These are phyloP conservation scores for Blastocystis sp. DNA, from an alignment of 352 stramenopile genomes.

Conservation along the genomic window DNA sequence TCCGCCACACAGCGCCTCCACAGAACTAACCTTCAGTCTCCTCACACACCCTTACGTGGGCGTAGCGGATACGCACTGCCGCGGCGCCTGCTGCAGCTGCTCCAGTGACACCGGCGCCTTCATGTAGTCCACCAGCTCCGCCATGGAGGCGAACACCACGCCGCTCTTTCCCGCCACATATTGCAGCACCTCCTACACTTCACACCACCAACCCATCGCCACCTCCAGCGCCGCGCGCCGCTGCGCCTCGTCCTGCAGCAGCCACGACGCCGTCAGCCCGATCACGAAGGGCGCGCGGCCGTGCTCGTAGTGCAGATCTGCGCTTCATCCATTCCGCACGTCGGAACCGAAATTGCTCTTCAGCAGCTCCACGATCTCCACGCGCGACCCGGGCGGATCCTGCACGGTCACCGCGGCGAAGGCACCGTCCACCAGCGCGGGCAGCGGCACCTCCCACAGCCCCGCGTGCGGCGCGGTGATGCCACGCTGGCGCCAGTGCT, in stretches of 20 bases:
- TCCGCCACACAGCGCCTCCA: background rate
- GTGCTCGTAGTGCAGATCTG: slow-evolving; percentile 60
- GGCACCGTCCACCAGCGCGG: slow-evolving; percentile 2
- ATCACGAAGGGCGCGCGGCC: slow-evolving; percentile 46
- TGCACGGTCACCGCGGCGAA: slow-evolving; percentile 21
- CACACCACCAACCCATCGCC: background rate
- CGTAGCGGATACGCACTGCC: background rate
- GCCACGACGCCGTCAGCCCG: slow-evolving; percentile 30
- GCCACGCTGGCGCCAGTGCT: background rate
- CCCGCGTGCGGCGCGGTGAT: slow-evolving; percentile 8
- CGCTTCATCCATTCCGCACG: background rate
- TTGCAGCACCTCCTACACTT: slow-evolving; percentile 4
- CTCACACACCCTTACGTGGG: background rate
- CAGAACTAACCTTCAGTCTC: background rate
- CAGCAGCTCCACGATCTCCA: slow-evolving; percentile 32
- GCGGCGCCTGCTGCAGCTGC: background rate
- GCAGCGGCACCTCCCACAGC: slow-evolving; percentile 56
- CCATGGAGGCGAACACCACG: slow-evolving; percentile 33
- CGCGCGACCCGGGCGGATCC: slow-evolving; percentile 9
- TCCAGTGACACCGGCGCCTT: slow-evolving; percentile 9
- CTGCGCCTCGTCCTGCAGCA: slow-evolving; percentile 27
- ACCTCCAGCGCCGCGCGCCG: slow-evolving; percentile 1
- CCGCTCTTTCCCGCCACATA: slow-evolving; percentile 13
- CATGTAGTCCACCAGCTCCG: slow-evolving; percentile 27
- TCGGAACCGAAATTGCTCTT: slow-evolving; percentile 45